Base-by-base conservation (phyloP, 495 filamentous ascomycete species). In the Penicillium nucicola region DNA sequence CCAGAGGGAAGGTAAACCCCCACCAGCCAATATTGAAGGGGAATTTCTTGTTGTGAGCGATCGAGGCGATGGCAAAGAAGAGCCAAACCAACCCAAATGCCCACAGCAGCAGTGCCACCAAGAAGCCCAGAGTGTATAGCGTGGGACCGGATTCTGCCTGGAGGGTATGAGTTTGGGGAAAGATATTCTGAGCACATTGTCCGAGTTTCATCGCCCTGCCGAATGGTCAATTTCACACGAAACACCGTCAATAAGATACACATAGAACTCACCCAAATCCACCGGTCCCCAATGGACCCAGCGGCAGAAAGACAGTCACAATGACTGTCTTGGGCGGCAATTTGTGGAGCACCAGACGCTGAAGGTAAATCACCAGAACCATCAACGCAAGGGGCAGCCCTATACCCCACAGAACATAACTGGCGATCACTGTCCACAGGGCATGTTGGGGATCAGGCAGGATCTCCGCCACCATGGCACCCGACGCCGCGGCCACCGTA, bases 11-110 rank as follows among this genome's bases (percentile, higher is more conserved):
- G 2, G 74, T 82, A 42, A 86, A 85, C 4, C 76, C 78, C 84
- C 84, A 87, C 82, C 83, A 86, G 1, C 83, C 83, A 57, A 85
- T 79, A 45, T 85, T 85, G 60, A 86, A 86, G 0, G 83, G 81
- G 41, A 86, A 84, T 11, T 53, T 71, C 42, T 58, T 69, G 9
- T 32, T 74, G 4, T 57, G 48, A 0, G 47, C 48, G n/a, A 72
- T 64, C 1, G 69, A 60, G 0, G 60, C 64, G 2, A 65, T 46
- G 8, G 82, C 84, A 43, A 86, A 79, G 56, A 81, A 77, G 1
- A 86, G 65, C 84, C 84, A 87, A 0, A 84, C 74, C 1, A 86
- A 60, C 0, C 65, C 81, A 54, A 84, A 84, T 0, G 77, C 72
- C 84, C 84, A 86, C 41, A 87, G 52, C 15, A 84, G 69, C 13